These are phyloP conservation scores for Phytopythium montanum DNA, from an alignment of 352 stramenopile genomes.

Conservation along the genomic window DNA sequence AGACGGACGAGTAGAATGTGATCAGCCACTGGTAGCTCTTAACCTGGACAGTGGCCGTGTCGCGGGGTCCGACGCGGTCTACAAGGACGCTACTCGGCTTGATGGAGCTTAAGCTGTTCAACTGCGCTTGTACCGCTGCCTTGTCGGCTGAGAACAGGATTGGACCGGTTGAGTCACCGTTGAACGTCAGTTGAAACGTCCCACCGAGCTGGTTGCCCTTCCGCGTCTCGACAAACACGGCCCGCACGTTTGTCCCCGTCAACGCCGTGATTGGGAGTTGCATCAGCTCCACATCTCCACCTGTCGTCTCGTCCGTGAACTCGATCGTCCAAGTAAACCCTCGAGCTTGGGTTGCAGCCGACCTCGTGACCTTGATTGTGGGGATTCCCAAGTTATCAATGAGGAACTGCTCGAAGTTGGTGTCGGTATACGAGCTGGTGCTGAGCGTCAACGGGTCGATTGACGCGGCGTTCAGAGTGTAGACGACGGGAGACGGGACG, in stretches of 20 bases:
- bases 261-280: constrained; percentile 34
- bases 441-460: constrained; percentile 30
- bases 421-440: constrained; percentile 22
- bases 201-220: constrained; percentile 89
- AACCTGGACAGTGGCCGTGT: constrained; percentile 60
- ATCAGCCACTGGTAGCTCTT: constrained; percentile 89
- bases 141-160: constrained; percentile 86
- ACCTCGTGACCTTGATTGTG: constrained; percentile 50
- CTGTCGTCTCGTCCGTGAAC: constrained; percentile 51
- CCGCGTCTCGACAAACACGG: constrained; percentile 62
- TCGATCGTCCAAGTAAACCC: constrained; percentile 84
- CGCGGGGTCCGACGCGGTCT: constrained; percentile 36
- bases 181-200: constrained; percentile 92
- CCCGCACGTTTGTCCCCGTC: constrained; percentile 25
- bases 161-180: constrained; percentile 91
- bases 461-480: constrained; percentile 31
- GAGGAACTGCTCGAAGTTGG: constrained; percentile 38
- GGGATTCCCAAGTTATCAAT: constrained; percentile 38
- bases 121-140: constrained; percentile 77
- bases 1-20: constrained; percentile 92
- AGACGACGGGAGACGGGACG: constrained; percentile 29
- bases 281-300: constrained; percentile 79
- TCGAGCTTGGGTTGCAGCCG: constrained; percentile 50
- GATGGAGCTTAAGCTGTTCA: constrained; percentile 93
- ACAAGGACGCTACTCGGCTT: constrained; percentile 91